Base-by-base conservation (phyloP, 768 basidiomycete species). In the Hortiboletus campestris region DNA sequence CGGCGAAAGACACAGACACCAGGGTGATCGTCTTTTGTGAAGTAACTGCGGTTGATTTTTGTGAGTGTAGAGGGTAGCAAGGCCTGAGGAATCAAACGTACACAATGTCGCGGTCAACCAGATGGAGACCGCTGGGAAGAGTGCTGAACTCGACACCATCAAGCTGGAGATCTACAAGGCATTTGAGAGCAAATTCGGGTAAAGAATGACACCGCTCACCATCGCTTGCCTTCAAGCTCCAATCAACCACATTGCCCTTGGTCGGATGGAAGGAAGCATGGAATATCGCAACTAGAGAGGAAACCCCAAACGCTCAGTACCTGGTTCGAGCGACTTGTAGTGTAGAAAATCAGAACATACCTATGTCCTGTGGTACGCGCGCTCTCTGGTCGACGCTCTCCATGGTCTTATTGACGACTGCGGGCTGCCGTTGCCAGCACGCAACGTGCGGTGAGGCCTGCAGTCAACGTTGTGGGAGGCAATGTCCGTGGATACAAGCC, bases 221-320 rank as follows among this genome's bases (percentile, higher is more conserved):
- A 56, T 89, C 81, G 66, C 76, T 83, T 10, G 84, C 82, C 64
- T 84, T 89, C 31, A 88, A 66, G 42, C 79, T 83, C 91, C 91
- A 93, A 70, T 92, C 90, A 14, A 92, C 75, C 14, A 85, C 68
- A 67, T 91, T 91, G 14, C 91, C 91, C 60, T 82, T 80, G 20
- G 89, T 93, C 1, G 89, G 87, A 72, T 93, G 91, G 63, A 93
- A 93, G 7, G 89, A 89, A 17, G 85, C 79, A 71, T 92, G 89
- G 58, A 91, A 92, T 67, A 91, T 86, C 12, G 89, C 88, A 65
- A 89, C 90, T 91, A 35, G 6, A 17, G 6, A 25, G 17, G 25
- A 14, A 31, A 35, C 25, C 20, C 35, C 41, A 44, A 6, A 22
- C 42, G 1, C 32, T 32, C 22, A 2, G 31, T 56, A 25, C 25